phyloP scores from a whole-genome alignment of 2,329 filamentous ascomycete genomes.

The Sclerotinia trifoliorum region DNA sequence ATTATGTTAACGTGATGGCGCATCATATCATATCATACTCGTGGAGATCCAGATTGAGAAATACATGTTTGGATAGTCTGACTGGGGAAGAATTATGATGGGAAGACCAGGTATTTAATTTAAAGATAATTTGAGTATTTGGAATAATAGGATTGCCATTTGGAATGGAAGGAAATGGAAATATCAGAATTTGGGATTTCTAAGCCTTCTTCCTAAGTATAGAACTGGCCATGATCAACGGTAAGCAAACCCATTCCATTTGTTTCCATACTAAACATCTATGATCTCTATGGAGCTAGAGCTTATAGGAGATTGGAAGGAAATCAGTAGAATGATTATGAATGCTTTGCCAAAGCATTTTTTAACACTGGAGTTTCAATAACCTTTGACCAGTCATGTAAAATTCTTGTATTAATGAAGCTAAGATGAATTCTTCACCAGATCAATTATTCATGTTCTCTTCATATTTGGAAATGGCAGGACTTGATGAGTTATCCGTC shows the following conservation, averaged over 20 bases:
- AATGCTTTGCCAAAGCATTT: constrained; percentile 19
- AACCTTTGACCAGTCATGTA: constrained; percentile 45
- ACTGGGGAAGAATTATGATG: background rate
- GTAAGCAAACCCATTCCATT: background rate
- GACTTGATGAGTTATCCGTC: constrained; percentile 34
- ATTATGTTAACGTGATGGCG: background rate
- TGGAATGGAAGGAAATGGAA: background rate
- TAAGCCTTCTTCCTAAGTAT: background rate
- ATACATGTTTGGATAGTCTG: background rate
- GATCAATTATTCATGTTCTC: constrained; percentile 47
- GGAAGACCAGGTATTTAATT: too few species aligned
- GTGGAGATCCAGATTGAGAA: background rate
- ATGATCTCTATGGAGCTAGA: background rate
- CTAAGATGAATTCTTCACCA: constrained; percentile 47
- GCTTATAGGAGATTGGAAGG: background rate
- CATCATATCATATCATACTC: background rate
- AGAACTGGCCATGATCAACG: background rate
- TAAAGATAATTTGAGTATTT: background rate
- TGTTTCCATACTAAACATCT: background rate
- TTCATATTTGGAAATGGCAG: constrained; percentile 44
- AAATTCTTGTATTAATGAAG: constrained; percentile 46
- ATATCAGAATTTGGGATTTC: background rate
- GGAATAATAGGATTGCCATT: background rate
- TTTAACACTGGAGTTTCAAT: constrained; percentile 38
- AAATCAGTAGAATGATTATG: background rate